These are phyloP conservation scores for Alternaria panax DNA, from an alignment of 2,329 filamentous ascomycete genomes.

Conservation along the genomic window DNA sequence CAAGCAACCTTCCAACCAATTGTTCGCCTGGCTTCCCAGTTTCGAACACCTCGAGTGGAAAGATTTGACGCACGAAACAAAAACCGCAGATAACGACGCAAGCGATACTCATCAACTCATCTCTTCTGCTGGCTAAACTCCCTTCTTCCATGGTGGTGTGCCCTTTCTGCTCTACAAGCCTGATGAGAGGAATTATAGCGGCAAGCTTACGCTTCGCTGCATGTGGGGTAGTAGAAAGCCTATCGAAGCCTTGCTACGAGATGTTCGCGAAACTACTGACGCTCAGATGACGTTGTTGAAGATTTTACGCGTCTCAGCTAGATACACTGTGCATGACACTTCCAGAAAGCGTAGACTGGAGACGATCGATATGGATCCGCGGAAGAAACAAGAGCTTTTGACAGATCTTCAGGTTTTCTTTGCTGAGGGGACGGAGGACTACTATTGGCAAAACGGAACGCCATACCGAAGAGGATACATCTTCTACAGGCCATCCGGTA, in stretches of 20 bases:
- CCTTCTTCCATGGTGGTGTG: too few species aligned
- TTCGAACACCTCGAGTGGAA: too few species aligned
- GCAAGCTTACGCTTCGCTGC: too few species aligned
- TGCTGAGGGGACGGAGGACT: background rate
- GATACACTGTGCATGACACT: background rate
- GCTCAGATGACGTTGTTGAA: background rate
- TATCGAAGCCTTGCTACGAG: background rate
- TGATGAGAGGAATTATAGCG: too few species aligned
- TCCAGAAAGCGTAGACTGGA: background rate
- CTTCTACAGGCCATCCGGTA: slow-evolving; percentile 7
- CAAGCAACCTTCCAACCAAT: too few species aligned
- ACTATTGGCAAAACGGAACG: slow-evolving; percentile 4
- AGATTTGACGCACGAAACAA: too few species aligned
- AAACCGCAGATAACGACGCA: too few species aligned
- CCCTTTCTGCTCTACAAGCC: too few species aligned
- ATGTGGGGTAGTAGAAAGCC: background rate
- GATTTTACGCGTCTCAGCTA: background rate
- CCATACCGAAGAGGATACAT: slow-evolving; percentile 26
- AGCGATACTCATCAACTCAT: too few species aligned
- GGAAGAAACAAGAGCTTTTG: background rate
- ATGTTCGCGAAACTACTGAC: background rate
- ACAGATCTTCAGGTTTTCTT: background rate
- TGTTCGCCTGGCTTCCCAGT: too few species aligned
- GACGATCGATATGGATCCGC: background rate
- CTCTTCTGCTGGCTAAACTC: too few species aligned